A percentile compares a stretch with the other conserved stretches of the same genome.
Evolutionary conservation across 345 rosid species (phyloP).

Genomic region (Cochlearia excelsa): DNA sequence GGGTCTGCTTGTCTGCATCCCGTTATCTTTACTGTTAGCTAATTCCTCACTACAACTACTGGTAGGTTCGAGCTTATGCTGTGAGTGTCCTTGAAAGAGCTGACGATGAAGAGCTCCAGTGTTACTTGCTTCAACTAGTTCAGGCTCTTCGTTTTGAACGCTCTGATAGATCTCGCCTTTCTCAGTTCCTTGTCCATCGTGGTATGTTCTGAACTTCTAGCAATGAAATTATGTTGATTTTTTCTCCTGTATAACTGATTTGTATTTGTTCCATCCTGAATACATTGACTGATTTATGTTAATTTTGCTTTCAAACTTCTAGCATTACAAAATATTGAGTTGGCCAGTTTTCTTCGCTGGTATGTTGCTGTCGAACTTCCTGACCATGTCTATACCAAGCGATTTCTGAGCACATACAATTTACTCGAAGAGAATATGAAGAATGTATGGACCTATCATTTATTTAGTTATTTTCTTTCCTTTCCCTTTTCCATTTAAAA

Average conservation of each 20-base stretch:
- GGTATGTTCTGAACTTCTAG: conserved; percentile 49
- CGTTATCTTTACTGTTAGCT: conserved; percentile 19
- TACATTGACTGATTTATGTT: conserved; percentile 30
- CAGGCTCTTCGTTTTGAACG: conserved; percentile 99
- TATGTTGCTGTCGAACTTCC: conserved; percentile 88
- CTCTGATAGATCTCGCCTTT: conserved; percentile 89
- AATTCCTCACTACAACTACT: conserved; percentile 26
- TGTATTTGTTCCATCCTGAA: conserved; percentile 7
- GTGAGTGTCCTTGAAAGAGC: conserved; percentile 97
- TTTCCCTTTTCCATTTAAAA: not conserved
- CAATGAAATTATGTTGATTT: conserved; percentile 12
- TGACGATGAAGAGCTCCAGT: conserved; percentile 96
- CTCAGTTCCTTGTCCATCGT: conserved; percentile 88
- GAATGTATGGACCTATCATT: conserved; percentile 49
- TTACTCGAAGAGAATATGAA: conserved; percentile 68
- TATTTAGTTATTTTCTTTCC: conserved; percentile 11
- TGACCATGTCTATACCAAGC: conserved; percentile 80
- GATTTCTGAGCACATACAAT: conserved; percentile 75
- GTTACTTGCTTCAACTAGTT: conserved; percentile 96
- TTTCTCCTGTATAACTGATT: conserved; percentile 19
- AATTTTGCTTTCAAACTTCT: conserved; percentile 36
- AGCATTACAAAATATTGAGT: conserved; percentile 78
- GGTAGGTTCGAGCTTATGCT: conserved; percentile 97
- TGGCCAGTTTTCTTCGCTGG: conserved; percentile 98
- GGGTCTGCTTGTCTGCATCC: conserved; percentile 7